Conservation (phyloP, 495 filamentous ascomycete species). For the Daldinia grandis region DNA sequence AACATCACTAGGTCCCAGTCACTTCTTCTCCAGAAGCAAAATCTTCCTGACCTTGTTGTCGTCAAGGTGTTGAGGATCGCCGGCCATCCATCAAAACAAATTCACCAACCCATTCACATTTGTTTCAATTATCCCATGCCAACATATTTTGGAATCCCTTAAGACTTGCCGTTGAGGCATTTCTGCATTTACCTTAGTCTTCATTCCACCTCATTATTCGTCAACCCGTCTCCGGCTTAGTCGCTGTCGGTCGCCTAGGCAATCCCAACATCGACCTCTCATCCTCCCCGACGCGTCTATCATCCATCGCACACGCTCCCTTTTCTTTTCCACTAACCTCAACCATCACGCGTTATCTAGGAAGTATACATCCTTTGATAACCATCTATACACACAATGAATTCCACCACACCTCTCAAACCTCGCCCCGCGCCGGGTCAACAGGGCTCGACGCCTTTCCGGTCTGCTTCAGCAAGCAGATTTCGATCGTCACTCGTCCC, state of each 20-base stretch:
- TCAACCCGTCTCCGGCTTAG: conserved; percentile 13
- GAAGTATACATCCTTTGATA: not conserved
- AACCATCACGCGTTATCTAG: conserved; percentile 27
- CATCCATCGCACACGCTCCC: conserved; percentile 9
- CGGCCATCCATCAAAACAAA: conserved; percentile 23
- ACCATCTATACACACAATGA: conserved; percentile 27
- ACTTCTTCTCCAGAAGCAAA: conserved; percentile 21
- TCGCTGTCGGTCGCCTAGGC: conserved; percentile 24
- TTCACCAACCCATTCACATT: conserved; percentile 1
- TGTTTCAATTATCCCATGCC: conserved; percentile 31
- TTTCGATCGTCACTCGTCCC: conserved; percentile 47
- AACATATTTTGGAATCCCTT: conserved; percentile 11
- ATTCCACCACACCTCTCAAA: conserved; percentile 42
- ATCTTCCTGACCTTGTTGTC: conserved; percentile 33
- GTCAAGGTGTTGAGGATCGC: conserved; percentile 43
- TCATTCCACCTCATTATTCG: conserved; percentile 11
- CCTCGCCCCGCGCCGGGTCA: conserved; percentile 43
- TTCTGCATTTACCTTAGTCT: conserved; percentile 23
- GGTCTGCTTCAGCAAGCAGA: conserved; percentile 41
- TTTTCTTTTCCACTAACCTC: conserved; percentile 4
- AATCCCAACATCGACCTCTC: conserved; percentile 22
- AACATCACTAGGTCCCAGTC: conserved; percentile 38
- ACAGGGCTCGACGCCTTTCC: conserved; percentile 46
- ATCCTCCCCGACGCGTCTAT: conserved; percentile 33
- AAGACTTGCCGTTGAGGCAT: conserved; percentile 26